Base-by-base conservation (phyloP, 2,329 filamentous ascomycete species). In the Trichoderma sp. region DNA sequence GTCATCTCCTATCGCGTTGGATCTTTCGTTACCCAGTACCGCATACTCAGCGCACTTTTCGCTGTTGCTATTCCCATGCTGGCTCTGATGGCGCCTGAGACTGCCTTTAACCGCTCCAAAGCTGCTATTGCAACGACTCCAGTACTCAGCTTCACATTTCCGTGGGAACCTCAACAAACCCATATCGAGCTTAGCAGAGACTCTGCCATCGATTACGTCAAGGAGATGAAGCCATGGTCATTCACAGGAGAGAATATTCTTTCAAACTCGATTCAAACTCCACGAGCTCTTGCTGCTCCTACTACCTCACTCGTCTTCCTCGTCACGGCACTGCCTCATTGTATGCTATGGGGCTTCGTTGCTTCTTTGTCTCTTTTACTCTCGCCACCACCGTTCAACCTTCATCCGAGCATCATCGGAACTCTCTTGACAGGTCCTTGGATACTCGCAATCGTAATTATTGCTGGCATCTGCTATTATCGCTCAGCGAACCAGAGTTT, bases 51-150 rank as follows among this genome's bases (percentile, higher is more conserved):
- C 76, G 78, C 81, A 55, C 84, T 89, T 72, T 81, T 87, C 70
- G 78, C 83, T 6, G 58, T 85, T 28, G 82, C 85, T 3, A 78
- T 88, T 4, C 78, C 87, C 0, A 78, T 88, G 5, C 74, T 89
- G 3, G 78, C 83, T 23, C 76, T 89, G 2, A 84, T 81, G 5
- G 82, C 81, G 0, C 86, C 87, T 1, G 88, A 90, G 78, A 88
- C 87, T 0, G 79, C 82, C 2, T 89, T 85, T 75, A 82, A 86
- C 72, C 84, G 86, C 8, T 77, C 81, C 13, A 77, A 67, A 55
- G 73, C 74, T 6, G 71, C 72, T 15, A 63, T 69, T 13, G 66
- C 75, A 8, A 62, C 76, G 47, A 71, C 75, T 26, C 71, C 74
- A 36, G 72, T 73, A 2, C 70, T 71, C 32, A 72, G 70, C 5